Percentiles rank a stretch among this genome's conserved stretches.
These are phyloP conservation scores for Chlorella vulgaris DNA, from an alignment of 139 green algal genomes.

Conservation along the genomic window DNA sequence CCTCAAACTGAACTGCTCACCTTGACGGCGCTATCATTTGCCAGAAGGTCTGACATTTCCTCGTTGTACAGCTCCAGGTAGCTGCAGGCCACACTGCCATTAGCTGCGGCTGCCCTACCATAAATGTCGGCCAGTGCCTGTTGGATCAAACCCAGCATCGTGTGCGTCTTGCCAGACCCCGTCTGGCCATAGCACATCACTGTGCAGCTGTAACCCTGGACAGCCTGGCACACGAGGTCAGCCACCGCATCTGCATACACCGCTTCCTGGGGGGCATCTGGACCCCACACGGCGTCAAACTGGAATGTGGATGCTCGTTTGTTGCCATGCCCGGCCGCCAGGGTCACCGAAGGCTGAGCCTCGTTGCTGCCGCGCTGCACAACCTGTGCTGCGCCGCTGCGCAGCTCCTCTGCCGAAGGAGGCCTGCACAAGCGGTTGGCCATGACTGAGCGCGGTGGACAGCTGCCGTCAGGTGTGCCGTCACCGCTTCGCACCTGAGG, in stretches of 20 bases:
- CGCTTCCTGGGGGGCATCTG: neutral
- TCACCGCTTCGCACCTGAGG: too few relatives aligned
- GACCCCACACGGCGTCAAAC: neutral
- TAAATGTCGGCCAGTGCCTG: neutral
- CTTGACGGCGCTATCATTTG: neutral
- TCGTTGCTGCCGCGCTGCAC: too few relatives aligned
- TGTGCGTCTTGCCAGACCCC: neutral
- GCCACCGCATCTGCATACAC: neutral
- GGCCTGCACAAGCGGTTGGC: too few relatives aligned
- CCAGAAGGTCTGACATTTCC: neutral
- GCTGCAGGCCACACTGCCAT: neutral
- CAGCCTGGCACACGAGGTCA: neutral
- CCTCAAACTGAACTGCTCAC: neutral
- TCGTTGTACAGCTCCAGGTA: neutral
- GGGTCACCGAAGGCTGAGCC: too few relatives aligned
- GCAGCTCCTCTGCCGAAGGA: too few relatives aligned
- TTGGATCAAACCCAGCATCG: neutral
- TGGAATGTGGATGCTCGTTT: too few relatives aligned
- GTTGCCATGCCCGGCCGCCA: too few relatives aligned
- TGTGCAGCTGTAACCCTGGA: neutral
- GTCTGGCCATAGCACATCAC: neutral
- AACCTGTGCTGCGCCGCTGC: too few relatives aligned
- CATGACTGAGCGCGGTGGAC: too few relatives aligned
- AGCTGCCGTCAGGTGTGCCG: too few relatives aligned
- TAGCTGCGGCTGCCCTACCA: neutral